Percentiles rank a stretch among this genome's conserved stretches.
Conservation (phyloP, 2,329 filamentous ascomycete species). For the Fusarium heterosporum region DNA sequence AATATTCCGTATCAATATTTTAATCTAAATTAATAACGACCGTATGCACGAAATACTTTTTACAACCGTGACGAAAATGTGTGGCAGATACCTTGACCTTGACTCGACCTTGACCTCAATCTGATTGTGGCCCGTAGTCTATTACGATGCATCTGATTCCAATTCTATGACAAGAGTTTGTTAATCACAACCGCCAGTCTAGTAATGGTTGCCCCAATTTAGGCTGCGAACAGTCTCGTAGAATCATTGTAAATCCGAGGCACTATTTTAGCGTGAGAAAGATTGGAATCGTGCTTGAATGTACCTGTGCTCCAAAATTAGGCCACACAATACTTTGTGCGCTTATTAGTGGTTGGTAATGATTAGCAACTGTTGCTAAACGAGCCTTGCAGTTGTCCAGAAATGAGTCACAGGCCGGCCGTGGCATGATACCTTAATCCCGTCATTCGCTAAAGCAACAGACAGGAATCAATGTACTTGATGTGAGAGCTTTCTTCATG, state of each 20-base stretch:
- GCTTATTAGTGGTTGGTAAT: not conserved
- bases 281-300: not conserved
- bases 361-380: not conserved
- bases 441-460: not conserved
- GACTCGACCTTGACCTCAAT: too few relatives aligned
- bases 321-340: not conserved
- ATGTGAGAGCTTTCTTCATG: too few relatives aligned
- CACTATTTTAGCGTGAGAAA: not conserved
- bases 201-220: not conserved
- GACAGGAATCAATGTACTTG: too few relatives aligned
- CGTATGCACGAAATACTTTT: too few relatives aligned
- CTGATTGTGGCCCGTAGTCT: too few relatives aligned
- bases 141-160: too few relatives aligned
- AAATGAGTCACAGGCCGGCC: conserved; percentile 3
- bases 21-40: not conserved
- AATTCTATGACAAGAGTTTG: too few relatives aligned
- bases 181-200: too few relatives aligned
- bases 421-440: not conserved
- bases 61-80: too few relatives aligned
- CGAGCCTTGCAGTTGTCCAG: not conserved
- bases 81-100: too few relatives aligned
- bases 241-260: not conserved
- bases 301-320: not conserved
- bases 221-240: not conserved
- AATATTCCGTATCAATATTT: not conserved